Conservation (phyloP, 1,284 basidiomycete species). For the Naganishia liquefaciens region DNA sequence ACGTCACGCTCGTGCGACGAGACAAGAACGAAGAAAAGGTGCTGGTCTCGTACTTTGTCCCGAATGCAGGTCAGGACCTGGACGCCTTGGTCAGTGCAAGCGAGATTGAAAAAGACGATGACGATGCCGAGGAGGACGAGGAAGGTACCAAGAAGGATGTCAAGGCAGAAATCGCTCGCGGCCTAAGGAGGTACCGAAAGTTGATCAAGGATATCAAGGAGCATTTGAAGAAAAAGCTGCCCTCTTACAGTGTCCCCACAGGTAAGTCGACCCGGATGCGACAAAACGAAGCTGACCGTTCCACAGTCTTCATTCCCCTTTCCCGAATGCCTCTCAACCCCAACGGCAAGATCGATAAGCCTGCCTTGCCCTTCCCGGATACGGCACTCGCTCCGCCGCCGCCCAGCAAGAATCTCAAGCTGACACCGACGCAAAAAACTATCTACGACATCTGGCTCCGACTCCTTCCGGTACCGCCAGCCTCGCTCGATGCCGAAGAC, state of each 20-base stretch:
- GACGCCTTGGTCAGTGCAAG: conserved; percentile 72
- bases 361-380: conserved; percentile 97
- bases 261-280: conserved; percentile 53
- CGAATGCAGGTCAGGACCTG: conserved; percentile 67
- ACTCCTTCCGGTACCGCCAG: conserved; percentile 78
- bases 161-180: conserved; percentile 63
- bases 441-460: conserved; percentile 80
- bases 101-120: conserved; percentile 60
- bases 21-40: conserved; percentile 99
- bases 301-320: conserved; percentile 86
- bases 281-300: conserved; percentile 16
- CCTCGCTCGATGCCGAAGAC: conserved; percentile 81
- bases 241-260: conserved; percentile 87
- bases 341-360: conserved; percentile 99
- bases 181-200: conserved; percentile 76
- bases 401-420: conserved; percentile 41
- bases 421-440: conserved; percentile 73
- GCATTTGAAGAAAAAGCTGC: conserved; percentile 95
- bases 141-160: conserved; percentile 60
- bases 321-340: conserved; percentile 96
- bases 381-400: conserved; percentile 66
- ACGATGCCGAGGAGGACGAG: conserved; percentile 61
- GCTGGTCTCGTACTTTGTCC: conserved; percentile 98
- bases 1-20: conserved; percentile 92
- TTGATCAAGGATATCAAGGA: conserved; percentile 93